Base-by-base conservation (phyloP, 345 rosid species). In the Eucalyptus melliodora region DNA sequence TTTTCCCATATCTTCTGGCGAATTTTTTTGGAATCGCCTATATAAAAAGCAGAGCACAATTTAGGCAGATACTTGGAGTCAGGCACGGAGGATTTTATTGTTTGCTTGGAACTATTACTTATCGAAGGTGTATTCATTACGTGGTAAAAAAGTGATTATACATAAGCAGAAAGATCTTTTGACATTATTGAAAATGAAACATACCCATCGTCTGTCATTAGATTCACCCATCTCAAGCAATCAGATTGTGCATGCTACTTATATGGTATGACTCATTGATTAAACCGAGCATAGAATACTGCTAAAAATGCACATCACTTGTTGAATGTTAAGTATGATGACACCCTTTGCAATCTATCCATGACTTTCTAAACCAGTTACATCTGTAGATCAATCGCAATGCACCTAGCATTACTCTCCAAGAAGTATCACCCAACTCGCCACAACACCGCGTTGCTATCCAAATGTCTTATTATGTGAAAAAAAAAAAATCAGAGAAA, bases 11-110 rank as follows among this genome's bases (percentile, higher is more conserved):
- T 12, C 67, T 87, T 55, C 65, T 87, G 14, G 83, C 88, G 85
- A 93, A 93, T 49, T 47, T 77, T 11, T 26, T 55, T 3, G 95
- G 95, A 83, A 91, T 88, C n/a, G 7, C 49, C 95, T 93, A 89
- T 86, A 14, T 42, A 47, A 12, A 42, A 89, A 55, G 17, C n/a
- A 40, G 27, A 87, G 49, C 37, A 27, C 37, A 30, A 10, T 17
- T 5, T 26, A 37, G 82, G 5, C 82, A 37, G 45, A 72, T 19
- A 72, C 82, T 72, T 37, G 26, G 8, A 72, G 82, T 72, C 82
- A 3, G 82, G 45, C 82, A 10, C 2, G 14, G 8, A 19, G 82
- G 27, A 72, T 72, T 34, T 72, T 72, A 72, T 19, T 34, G 45
- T 72, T 37, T 72, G 45, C 45, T 37, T 37, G 45, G 45, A 72